Conservation (phyloP, 1,139 yeast species). For the Debaryomycetaceae sp. region DNA sequence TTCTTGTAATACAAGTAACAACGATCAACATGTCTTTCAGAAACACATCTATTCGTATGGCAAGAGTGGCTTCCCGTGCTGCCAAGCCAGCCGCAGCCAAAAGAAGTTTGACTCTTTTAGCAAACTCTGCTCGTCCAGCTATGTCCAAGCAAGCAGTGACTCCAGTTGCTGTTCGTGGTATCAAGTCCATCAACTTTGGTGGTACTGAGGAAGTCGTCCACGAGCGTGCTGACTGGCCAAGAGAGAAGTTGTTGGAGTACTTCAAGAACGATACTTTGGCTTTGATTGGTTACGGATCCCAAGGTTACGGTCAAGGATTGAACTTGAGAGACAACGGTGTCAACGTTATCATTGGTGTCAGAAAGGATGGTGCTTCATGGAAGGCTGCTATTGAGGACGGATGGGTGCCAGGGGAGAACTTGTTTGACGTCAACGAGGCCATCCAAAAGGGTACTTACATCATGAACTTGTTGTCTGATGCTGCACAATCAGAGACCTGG, state of each 20-base stretch:
- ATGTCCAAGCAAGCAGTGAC: constrained; percentile 34
- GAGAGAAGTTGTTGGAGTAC: constrained; percentile 91
- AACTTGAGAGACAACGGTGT: constrained; percentile 98
- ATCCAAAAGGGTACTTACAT: constrained; percentile 85
- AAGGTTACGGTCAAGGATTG: constrained; percentile 99
- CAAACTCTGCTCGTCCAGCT: constrained; percentile 47
- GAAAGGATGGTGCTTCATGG: constrained; percentile 99
- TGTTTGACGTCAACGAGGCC: constrained; percentile 93
- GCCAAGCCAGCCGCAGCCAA: constrained; percentile 51
- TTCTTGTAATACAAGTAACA: background rate
- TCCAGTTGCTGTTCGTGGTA: constrained; percentile 64
- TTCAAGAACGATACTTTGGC: constrained; percentile 98
- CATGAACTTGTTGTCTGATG: constrained; percentile 98
- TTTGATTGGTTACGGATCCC: constrained; percentile 98
- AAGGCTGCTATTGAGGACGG: constrained; percentile 99
- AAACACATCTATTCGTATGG: constrained; percentile 59
- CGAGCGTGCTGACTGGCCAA: constrained; percentile 99
- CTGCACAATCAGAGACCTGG: constrained; percentile 99
- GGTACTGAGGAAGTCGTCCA: constrained; percentile 94
- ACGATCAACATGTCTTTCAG: constrained; percentile 51
- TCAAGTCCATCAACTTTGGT: constrained; percentile 95
- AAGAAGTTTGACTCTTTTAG: constrained; percentile 66
- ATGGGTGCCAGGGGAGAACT: constrained; percentile 99
- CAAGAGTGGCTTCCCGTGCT: constrained; percentile 56
- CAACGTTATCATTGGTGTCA: constrained; percentile 96